Evolutionary conservation across 306 rosid genomes (phyloP).

Genomic region (Amphicarpaea edgeworthii): DNA sequence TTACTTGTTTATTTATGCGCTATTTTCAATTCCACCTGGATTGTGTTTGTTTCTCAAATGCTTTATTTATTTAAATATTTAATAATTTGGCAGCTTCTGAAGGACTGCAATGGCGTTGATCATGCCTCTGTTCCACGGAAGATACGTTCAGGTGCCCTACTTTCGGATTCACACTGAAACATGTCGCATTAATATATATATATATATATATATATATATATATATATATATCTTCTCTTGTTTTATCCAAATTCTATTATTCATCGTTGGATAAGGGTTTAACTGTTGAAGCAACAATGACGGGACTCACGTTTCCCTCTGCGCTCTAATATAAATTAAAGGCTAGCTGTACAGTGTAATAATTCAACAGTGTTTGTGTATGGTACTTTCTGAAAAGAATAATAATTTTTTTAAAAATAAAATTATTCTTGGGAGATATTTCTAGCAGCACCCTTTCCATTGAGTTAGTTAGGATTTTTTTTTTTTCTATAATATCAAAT

Average conservation of each 20-base stretch:
- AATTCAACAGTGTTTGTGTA: constrained; percentile 4
- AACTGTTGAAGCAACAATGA: neutral
- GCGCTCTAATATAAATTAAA: constrained; percentile 24
- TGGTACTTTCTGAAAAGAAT: constrained; percentile 36
- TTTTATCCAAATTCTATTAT: neutral
- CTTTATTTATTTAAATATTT: no score
- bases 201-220: no score
- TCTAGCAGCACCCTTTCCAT: neutral
- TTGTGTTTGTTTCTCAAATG: neutral
- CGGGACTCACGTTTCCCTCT: constrained; percentile 36
- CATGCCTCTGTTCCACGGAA: constrained; percentile 78
- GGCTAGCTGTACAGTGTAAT: neutral
- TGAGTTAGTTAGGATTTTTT: neutral
- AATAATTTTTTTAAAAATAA: neutral
- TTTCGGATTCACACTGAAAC: constrained; percentile 8
- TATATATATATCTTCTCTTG: neutral
- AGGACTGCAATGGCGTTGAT: constrained; percentile 64
- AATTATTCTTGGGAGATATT: constrained; percentile 32
- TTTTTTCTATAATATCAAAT: neutral
- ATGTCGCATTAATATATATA: constrained; percentile 17
- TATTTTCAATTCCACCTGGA: neutral
- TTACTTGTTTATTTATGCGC: neutral
- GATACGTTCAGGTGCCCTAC: constrained; percentile 73
- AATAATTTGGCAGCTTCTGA: constrained; percentile 49
- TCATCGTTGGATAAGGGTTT: constrained; percentile 36